Conservation (phyloP, 306 rosid genomes). For the Geum urbanum region DNA sequence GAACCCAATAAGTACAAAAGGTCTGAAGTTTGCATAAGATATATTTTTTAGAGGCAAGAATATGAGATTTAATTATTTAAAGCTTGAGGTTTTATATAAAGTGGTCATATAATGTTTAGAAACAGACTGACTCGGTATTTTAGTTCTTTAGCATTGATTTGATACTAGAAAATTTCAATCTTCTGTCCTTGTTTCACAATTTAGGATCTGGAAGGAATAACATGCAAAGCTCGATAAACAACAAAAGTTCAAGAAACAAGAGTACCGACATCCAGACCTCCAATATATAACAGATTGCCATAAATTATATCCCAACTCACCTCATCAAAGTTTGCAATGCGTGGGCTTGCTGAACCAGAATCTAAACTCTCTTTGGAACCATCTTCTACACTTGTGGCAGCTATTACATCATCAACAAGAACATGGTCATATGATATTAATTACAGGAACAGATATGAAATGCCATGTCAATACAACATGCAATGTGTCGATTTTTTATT, state of each 20-base stretch:
- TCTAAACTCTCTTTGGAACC: conserved; percentile 42
- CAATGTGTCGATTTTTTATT: not conserved
- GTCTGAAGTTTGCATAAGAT: not conserved
- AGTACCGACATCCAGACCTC: not conserved
- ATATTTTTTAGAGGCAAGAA: not conserved
- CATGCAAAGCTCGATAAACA: not conserved
- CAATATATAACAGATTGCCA: not conserved
- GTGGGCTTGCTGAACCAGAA: conserved; percentile 39
- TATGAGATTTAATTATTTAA: not conserved
- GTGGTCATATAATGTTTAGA: too few species aligned
- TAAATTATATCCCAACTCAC: conserved; percentile 32
- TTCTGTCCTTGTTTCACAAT: not conserved
- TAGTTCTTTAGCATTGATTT: not conserved
- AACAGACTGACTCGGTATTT: not conserved
- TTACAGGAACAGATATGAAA: not conserved
- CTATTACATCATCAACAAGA: conserved; percentile 38
- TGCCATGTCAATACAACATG: conserved; percentile 1
- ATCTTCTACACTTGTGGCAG: conserved; percentile 39
- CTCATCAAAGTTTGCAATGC: conserved; percentile 53
- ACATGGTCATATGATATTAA: conserved; percentile 19
- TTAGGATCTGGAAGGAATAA: conserved; percentile 4
- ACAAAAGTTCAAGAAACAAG: conserved; percentile 3
- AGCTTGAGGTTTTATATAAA: not conserved
- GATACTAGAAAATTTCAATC: not conserved
- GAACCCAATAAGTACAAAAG: not conserved